Evolutionary conservation across 192 early-diverging fungal species (phyloP).

Genomic region (Spizellomyces punctatus): DNA sequence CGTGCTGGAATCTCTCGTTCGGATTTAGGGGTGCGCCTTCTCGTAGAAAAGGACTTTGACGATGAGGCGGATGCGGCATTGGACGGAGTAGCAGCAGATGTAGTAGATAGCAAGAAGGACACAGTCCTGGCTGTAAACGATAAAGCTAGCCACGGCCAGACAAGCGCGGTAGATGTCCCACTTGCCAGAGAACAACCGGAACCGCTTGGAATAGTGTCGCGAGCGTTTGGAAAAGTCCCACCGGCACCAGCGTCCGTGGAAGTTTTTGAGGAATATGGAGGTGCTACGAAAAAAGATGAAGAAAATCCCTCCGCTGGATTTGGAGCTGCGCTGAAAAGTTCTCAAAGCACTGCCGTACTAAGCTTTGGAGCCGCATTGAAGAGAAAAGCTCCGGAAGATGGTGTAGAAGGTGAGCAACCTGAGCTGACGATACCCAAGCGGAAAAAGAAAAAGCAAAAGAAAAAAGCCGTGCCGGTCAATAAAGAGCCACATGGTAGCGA

Average conservation of each 20-base stretch:
- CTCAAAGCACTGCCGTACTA: slow-evolving; percentile 28
- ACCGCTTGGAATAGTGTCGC: neutral
- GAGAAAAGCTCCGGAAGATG: slow-evolving; percentile 35
- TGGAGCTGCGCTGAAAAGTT: slow-evolving; percentile 5
- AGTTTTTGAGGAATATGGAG: slow-evolving; percentile 10
- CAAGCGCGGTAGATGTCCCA: neutral
- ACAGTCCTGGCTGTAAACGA: neutral
- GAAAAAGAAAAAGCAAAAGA: slow-evolving; percentile 46
- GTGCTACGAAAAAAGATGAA: slow-evolving; percentile 2
- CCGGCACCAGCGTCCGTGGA: slow-evolving; percentile 18
- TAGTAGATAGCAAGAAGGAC: neutral
- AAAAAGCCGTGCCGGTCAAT: slow-evolving; percentile 32
- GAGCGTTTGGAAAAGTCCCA: slow-evolving; percentile 30
- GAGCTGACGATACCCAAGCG: slow-evolving; percentile 23
- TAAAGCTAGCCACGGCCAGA: too few relatives aligned
- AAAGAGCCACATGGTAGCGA: slow-evolving; percentile 11
- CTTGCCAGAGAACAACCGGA: slow-evolving; percentile 4
- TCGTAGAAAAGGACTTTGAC: slow-evolving; percentile 39
- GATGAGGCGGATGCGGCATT: slow-evolving; percentile 21
- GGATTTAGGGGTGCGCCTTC: slow-evolving; percentile 32
- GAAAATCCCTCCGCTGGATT: slow-evolving; percentile 24
- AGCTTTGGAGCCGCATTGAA: slow-evolving; percentile 46
- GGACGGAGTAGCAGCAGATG: slow-evolving; percentile 19
- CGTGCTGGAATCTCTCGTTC: slow-evolving; percentile 41
- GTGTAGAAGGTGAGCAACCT: slow-evolving; percentile 19